Evolutionary conservation across 2,329 filamentous ascomycete genomes (phyloP).

Genomic region (Pyricularia sp.): DNA sequence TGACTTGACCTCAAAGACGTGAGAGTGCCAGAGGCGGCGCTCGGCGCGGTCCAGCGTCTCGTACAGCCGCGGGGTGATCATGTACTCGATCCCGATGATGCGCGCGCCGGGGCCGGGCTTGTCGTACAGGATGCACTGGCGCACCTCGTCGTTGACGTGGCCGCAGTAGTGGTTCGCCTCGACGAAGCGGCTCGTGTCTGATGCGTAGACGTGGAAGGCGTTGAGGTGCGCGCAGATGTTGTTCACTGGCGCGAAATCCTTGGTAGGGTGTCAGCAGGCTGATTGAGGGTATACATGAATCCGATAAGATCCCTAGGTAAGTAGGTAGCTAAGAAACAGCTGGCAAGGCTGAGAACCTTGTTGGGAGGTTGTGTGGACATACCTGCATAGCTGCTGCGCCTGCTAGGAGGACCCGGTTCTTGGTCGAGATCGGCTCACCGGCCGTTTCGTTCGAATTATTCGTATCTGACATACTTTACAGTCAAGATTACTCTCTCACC

Average conservation of each 20-base stretch:
- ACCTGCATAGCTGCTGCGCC: slow-evolving; percentile 48
- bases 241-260: slow-evolving; percentile 59
- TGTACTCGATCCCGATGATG: slow-evolving; percentile 78
- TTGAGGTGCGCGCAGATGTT: slow-evolving; percentile 73
- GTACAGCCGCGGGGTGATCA: slow-evolving; percentile 62
- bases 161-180: slow-evolving; percentile 80
- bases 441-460: slow-evolving; percentile 7
- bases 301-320: background rate
- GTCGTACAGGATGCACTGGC: slow-evolving; percentile 81
- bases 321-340: too few relatives aligned
- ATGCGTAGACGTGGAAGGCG: slow-evolving; percentile 75
- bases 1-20: slow-evolving; percentile 60
- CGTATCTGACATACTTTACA: background rate
- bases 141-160: slow-evolving; percentile 62
- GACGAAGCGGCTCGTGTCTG: slow-evolving; percentile 53
- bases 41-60: slow-evolving; percentile 52
- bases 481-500: background rate
- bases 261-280: background rate
- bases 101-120: slow-evolving; percentile 48
- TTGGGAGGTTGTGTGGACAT: background rate
- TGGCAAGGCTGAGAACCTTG: slow-evolving; percentile 3
- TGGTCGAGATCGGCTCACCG: slow-evolving; percentile 37
- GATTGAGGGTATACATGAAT: background rate
- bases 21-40: slow-evolving; percentile 67
- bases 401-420: slow-evolving; percentile 46